Evolutionary conservation across 441 rosid species (phyloP).

Genomic region (Melastoma candidum): DNA sequence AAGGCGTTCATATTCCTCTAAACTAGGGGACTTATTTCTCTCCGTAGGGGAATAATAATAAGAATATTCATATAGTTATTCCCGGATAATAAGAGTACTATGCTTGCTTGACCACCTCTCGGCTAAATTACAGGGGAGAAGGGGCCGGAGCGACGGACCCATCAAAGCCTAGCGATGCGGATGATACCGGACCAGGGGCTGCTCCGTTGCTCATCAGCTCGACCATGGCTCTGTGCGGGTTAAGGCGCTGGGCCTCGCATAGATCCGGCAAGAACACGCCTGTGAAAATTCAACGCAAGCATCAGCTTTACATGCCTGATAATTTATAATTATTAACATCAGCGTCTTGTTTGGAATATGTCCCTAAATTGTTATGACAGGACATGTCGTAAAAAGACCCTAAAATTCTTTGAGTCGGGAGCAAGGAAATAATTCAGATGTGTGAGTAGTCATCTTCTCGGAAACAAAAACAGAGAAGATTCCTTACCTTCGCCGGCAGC

Average conservation of each 20-base stretch:
- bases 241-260: slow-evolving; percentile 40
- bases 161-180: background rate
- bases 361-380: no score
- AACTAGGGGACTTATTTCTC: background rate
- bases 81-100: background rate
- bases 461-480: background rate
- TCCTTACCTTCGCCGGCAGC: slow-evolving; percentile 89
- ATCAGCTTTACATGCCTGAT: no score
- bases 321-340: no score
- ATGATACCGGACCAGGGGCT: slow-evolving; percentile 28
- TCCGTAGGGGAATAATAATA: background rate
- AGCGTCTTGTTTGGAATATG: no score
- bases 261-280: slow-evolving; percentile 85
- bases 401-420: no score
- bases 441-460: no score
- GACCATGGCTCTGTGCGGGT: slow-evolving; percentile 67
- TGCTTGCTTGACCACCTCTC: background rate
- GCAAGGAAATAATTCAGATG: no score
- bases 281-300: slow-evolving; percentile 16
- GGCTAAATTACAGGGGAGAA: slow-evolving; percentile 18
- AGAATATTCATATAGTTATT: background rate
- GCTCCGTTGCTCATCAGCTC: slow-evolving; percentile 58
- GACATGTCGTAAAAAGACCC: no score
- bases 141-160: slow-evolving; percentile 9
- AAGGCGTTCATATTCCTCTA: no score